phyloP scores from a whole-genome alignment of 768 basidiomycete genomes.

The Pisolithus orientalis region DNA sequence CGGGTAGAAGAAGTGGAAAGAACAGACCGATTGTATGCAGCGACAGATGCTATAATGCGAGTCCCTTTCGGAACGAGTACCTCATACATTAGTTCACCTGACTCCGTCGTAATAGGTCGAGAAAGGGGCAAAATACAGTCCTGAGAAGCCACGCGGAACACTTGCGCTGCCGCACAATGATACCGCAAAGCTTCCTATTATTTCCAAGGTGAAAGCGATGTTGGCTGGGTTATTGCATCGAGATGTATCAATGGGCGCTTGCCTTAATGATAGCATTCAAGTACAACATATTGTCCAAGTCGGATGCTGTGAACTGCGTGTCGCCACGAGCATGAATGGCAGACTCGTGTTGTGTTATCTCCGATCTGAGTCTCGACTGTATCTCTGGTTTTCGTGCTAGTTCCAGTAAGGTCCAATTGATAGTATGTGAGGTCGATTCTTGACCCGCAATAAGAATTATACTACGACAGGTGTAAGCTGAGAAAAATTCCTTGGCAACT shows the following conservation, averaged over 20 bases:
- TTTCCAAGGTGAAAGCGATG: neutral
- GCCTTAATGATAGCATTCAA: conserved; percentile 43
- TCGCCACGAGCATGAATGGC: conserved; percentile 31
- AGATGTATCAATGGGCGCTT: neutral
- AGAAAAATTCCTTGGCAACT: neutral
- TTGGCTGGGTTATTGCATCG: neutral
- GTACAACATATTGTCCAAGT: conserved; percentile 48
- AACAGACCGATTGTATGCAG: conserved; percentile 47
- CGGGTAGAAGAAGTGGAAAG: neutral
- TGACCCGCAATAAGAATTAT: conserved; percentile 46
- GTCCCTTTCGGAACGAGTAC: conserved; percentile 46
- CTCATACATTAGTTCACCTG: conserved; percentile 37
- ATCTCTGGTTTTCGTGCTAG: conserved; percentile 51
- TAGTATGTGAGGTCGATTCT: conserved; percentile 54
- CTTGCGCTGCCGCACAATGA: conserved; percentile 47
- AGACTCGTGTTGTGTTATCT: conserved; percentile 31
- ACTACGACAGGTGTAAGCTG: conserved; percentile 12
- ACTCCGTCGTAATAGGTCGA: conserved; percentile 40
- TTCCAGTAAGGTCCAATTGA: conserved; percentile 59
- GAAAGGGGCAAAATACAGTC: conserved; percentile 60
- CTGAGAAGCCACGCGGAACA: conserved; percentile 41
- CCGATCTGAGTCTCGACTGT: conserved; percentile 56
- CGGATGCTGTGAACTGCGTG: conserved; percentile 32
- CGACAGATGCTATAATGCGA: conserved; percentile 46
- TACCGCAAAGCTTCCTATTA: conserved; percentile 41